Percentiles rank a stretch among this genome's conserved stretches.
phyloP scores from a whole-genome alignment of 73 alveolate genomes.

The Paramecium biaurelia region DNA sequence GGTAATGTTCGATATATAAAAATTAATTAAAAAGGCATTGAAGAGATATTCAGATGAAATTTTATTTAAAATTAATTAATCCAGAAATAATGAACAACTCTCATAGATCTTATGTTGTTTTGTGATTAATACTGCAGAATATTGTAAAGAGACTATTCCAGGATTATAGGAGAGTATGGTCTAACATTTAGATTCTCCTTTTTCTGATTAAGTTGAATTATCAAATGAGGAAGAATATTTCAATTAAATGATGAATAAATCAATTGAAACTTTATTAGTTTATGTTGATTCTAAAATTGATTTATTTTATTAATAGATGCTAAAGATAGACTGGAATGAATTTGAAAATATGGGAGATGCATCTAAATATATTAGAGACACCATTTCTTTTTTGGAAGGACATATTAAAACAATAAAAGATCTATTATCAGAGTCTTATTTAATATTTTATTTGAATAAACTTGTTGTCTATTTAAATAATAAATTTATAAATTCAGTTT shows the following conservation, averaged over 20 bases:
- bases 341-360: constrained; percentile 48
- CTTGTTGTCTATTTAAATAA: constrained; percentile 38
- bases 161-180: constrained; percentile 43
- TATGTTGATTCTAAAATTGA: constrained; percentile 49
- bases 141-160: constrained; percentile 58
- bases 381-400: neutral
- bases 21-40: neutral
- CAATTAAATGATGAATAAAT: constrained; percentile 36
- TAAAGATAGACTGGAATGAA: constrained; percentile 55
- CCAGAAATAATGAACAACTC: constrained; percentile 35
- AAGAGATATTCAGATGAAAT: neutral
- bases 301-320: neutral
- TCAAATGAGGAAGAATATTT: constrained; percentile 49
- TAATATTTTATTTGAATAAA: constrained; percentile 56
- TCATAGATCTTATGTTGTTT: constrained; percentile 10
- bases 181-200: constrained; percentile 39
- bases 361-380: constrained; percentile 25
- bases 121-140: constrained; percentile 56
- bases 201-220: constrained; percentile 41
- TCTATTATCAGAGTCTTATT: constrained; percentile 33
- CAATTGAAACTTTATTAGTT: constrained; percentile 13
- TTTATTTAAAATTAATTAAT: neutral
- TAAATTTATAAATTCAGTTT: constrained; percentile 58
- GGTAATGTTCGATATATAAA: constrained; percentile 57
- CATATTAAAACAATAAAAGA: constrained; percentile 48